Conservation (phyloP, 1,139 yeast genomes). For the Blastobotrys serpentis region DNA sequence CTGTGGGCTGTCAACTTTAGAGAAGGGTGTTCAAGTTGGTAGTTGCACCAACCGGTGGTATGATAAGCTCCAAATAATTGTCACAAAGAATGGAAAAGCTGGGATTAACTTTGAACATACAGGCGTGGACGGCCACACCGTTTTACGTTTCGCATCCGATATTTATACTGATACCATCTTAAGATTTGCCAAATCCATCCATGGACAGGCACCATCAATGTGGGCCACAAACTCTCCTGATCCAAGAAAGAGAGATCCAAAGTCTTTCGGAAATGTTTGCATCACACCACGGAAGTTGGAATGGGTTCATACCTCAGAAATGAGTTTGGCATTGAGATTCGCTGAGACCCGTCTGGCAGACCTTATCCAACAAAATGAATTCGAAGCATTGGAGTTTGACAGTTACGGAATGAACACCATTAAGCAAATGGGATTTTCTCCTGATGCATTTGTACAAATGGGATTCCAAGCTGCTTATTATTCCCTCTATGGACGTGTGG, state of each 20-base stretch:
- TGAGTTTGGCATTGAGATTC: conserved; percentile 77
- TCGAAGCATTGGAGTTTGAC: conserved; percentile 74
- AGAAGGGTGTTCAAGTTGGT: conserved; percentile 86
- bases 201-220: conserved; percentile 74
- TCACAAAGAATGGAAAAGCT: conserved; percentile 89
- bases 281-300: conserved; percentile 80
- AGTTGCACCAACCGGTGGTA: conserved; percentile 96
- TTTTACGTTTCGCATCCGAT: conserved; percentile 81
- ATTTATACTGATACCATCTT: conserved; percentile 88
- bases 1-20: conserved; percentile 78
- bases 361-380: conserved; percentile 85
- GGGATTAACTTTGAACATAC: conserved; percentile 95
- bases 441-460: conserved; percentile 95
- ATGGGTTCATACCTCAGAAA: conserved; percentile 79
- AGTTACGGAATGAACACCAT: conserved; percentile 74
- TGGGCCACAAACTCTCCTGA: conserved; percentile 59
- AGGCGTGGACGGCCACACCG: conserved; percentile 95
- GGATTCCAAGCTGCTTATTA: conserved; percentile 91
- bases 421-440: conserved; percentile 83
- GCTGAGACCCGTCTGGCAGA: conserved; percentile 90
- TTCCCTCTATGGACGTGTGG: conserved; percentile 88
- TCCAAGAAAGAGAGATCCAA: conserved; percentile 44
- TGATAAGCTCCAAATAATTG: conserved; percentile 83
- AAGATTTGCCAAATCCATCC: conserved; percentile 80
- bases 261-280: conserved; percentile 42